Evolutionary conservation across 768 basidiomycete species (phyloP), one percentile per base, ranked within the genome.

Genomic region (Tylopilus vinaceipallidus): DNA sequence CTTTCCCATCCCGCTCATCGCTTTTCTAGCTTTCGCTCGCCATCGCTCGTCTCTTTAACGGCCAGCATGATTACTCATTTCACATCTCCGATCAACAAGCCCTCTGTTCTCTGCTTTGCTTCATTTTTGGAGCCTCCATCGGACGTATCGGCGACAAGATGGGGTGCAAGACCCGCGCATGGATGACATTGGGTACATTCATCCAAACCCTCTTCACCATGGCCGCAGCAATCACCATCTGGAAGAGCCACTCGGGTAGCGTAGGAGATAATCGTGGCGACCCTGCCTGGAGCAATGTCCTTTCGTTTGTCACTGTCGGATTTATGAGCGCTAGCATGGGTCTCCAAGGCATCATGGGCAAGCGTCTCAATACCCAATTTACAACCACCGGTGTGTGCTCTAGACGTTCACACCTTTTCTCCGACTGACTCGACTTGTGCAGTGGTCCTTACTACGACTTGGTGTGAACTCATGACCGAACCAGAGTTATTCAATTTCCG

Each of bases 401-500:
- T 24, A 8, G 6, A 2, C 1, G 6, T 24, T 14, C 42, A 5
- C 27, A 13, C 41, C 22, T n/a, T 2, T 17, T 26, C 50, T 38
- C 12, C 14, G n/a, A 14, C 39, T 46, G 10, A 59, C 50, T 9
- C 37, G 10, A 17, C 22, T 20, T 22, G 16, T 34, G 19, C 64
- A 83, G 88, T 91, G 55, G 88, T 92, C 37, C 74, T 94, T 10
- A 94, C 91, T 14, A 89, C 88, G 16, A 79, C 91, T 49, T 94
- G 90, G 90, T 89, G 91, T 56, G 91, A 94, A 59, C 79, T 94
- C 41, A 78, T 88, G 77, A 83, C 84, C 42, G 89, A 91, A 65
- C 91, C 91, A 0, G 69, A 79, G 40, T 78, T 95, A 19, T 86
- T 93, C 75, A 60, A 74, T 22, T 48, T 79, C 39, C 75, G 75